Evolutionary conservation across 441 rosid genomes (phyloP), one percentile per base, ranked within the genome.

Genomic region (Bocquillonia castaneifolia): DNA sequence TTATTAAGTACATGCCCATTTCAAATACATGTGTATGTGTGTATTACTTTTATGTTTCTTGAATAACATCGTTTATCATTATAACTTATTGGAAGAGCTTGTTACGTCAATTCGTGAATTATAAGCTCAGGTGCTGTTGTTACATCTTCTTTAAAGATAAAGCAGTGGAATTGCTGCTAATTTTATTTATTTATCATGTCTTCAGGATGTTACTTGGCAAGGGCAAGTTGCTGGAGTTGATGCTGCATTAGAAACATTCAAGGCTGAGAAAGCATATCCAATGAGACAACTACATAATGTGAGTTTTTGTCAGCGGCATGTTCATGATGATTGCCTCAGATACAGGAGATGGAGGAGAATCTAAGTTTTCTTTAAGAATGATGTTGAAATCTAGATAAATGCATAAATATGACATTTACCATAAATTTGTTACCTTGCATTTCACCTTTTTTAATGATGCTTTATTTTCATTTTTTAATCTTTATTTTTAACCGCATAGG

Each of bases 191-290:
- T 64, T 32, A 5, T 74, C 26, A 47, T 73, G 59, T 64, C 17
- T 76, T 71, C 78, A 94, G 99, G 98, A 92, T 71, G 79, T 90
- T 64, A 80, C 79, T 67, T 92, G 99, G 99, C 84, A 90, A 83
- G 98, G 99, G 58, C 86, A 78, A 78, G 81, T 81, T 55, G 99
- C 98, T 0, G 99, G 98, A 72, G 84, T 85, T 68, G 91, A 92
- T 79, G 93, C 85, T 54, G 98, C 97, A n/a, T 53, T 84, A 9
- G 86, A 83, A 64, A 81, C 72, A 42, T 94, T 94, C 78, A 90
- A 85, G 75, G 97, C 99, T 63, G 93, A 92, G 25, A 74, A 80
- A 82, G 94, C 96, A 78, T 92, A 87, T 77, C 92, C 96, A 9
- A 73, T 92, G 64, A 88, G 85, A 74, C 86, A 76, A 77, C 69